Conservation (phyloP, 2,329 filamentous ascomycete genomes). For the Epicoccum nigrum region DNA sequence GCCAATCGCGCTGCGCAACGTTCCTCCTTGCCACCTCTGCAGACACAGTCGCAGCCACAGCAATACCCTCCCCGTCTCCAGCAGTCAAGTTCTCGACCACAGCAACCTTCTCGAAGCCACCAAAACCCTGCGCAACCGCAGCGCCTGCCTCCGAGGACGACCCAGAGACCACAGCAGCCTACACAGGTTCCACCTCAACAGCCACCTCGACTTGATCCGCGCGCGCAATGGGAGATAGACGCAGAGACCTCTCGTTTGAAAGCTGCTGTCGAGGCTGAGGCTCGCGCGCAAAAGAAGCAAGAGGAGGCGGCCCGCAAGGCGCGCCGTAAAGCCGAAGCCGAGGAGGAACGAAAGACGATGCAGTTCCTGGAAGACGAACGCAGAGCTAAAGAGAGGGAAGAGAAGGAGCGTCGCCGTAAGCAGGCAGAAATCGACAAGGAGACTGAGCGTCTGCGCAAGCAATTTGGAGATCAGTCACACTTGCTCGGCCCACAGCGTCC, state of each 20-base stretch:
- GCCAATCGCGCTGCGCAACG: conserved; percentile 31
- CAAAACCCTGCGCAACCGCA: conserved; percentile 4
- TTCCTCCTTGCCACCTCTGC: conserved; percentile 37
- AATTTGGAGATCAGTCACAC: conserved; percentile 63
- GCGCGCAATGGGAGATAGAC: conserved; percentile 59
- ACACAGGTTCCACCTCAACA: conserved; percentile 32
- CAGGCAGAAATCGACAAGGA: conserved; percentile 70
- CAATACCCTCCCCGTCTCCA: not conserved
- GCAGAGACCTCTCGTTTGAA: conserved; percentile 56
- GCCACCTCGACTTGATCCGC: conserved; percentile 51
- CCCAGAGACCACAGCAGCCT: conserved; percentile 38
- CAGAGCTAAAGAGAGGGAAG: conserved; percentile 69
- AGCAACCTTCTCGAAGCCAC: conserved; percentile 14
- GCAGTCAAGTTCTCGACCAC: conserved; percentile 1
- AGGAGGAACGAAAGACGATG: conserved; percentile 52
- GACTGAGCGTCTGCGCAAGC: conserved; percentile 71
- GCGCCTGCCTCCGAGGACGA: conserved; percentile 41
- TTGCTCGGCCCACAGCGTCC: conserved; percentile 28
- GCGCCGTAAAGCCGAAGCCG: conserved; percentile 63
- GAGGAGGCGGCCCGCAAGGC: conserved; percentile 57
- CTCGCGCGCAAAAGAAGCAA: conserved; percentile 54
- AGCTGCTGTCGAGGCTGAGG: conserved; percentile 52
- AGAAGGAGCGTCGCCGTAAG: conserved; percentile 63
- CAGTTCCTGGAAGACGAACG: conserved; percentile 45
- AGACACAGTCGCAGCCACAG: conserved; percentile 21